These are phyloP conservation scores for Barnettozyma sp. DNA, from an alignment of 805 yeast species.

Conservation along the genomic window DNA sequence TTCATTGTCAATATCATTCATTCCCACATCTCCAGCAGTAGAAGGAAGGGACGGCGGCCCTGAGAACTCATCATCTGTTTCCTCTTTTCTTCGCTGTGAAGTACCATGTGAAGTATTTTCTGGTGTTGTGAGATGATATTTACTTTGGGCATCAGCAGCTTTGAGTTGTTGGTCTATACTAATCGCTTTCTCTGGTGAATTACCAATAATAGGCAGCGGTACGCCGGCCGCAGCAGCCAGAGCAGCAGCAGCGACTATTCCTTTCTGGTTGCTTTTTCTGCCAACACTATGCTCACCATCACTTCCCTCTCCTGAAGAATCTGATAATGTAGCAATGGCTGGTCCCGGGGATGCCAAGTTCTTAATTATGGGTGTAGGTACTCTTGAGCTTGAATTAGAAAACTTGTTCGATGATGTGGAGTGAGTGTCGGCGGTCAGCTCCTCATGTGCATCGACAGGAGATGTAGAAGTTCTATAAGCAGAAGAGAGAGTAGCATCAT, in stretches of 20 bases:
- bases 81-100: neutral
- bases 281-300: constrained; percentile 12
- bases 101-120: neutral
- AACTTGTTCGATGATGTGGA: constrained; percentile 2
- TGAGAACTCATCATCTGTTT: constrained; percentile 4
- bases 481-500: too few species aligned
- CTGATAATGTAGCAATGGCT: constrained; percentile 34
- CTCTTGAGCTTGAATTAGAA: constrained; percentile 5
- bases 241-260: constrained; percentile 77
- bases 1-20: constrained; percentile 10
- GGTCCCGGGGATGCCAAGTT: constrained; percentile 39
- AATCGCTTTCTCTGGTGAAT: neutral
- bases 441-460: too few species aligned
- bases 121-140: constrained; percentile 8
- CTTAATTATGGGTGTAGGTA: constrained; percentile 14
- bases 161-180: constrained; percentile 15
- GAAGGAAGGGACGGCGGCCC: too few species aligned
- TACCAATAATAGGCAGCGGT: constrained; percentile 47
- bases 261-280: constrained; percentile 31
- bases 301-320: too few species aligned
- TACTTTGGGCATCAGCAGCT: neutral
- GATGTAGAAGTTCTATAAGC: too few species aligned
- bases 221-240: constrained; percentile 75
- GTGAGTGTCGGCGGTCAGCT: too few species aligned
- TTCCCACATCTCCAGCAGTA: constrained; percentile 6